Evolutionary conservation across 2,329 filamentous ascomycete species (phyloP), one percentile per base, ranked within the genome.

Genomic region (Macrophomina tecta): DNA sequence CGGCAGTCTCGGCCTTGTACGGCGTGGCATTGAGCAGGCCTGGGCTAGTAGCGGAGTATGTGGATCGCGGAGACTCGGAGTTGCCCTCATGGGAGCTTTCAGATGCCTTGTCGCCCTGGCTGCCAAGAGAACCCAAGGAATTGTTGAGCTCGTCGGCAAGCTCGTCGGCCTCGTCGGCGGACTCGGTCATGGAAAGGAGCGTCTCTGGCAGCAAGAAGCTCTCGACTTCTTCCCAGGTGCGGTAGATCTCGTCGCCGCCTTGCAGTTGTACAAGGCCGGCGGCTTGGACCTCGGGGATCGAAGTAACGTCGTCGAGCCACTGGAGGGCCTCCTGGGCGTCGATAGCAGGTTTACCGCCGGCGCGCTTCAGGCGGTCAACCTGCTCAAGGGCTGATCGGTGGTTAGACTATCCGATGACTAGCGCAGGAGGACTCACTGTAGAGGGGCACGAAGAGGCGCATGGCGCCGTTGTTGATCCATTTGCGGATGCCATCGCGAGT

Each of bases 281-380:
- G 7, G 70, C 69, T 38, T 73, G 72, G 65, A 77, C 74, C 52
- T 79, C 71, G 46, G 81, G 78, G 48, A 77, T 76, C 42, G 80
- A 82, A n/a, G 82, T 85, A 65, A 82, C 80, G 40, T 83, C 80
- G 70, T 85, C 83, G 56, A 85, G 78, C 83, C 83, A 85, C 69
- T 80, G 77, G 55, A 84, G 76, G 51, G 82, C 82, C 69, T 84
- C 82, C 68, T 78, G 78, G 62, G 82, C 80, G 68, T 83, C 82
- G 65, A 78, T 73, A 58, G 79, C 78, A 71, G 81, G 75, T 63
- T 79, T 79, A 63, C 79, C 80, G 64, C 71, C 77, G 65, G 75
- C 78, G 42, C 75, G 76, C 72, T 80, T 82, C 56, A 83, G 76
- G 69, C 75, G 78, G 69, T 81, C 78, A 66, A 84, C 77, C 72